Base-by-base conservation (phyloP, 2,329 filamentous ascomycete genomes). In the Bertia moriformis region DNA sequence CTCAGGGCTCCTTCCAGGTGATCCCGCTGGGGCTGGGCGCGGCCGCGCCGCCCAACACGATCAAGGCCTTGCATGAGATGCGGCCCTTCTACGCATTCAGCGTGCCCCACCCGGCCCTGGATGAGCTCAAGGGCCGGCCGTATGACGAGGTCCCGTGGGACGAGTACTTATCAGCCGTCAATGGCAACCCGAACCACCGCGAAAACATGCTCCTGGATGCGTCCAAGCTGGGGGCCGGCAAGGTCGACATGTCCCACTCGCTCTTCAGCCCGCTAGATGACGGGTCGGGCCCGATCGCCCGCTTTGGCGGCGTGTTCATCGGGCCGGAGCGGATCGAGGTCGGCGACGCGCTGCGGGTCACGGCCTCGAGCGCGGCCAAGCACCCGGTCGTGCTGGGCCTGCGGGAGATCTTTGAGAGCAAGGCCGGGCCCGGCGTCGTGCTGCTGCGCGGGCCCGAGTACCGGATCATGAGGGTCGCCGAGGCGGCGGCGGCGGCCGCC, bases 1-100 rank as follows among this genome's bases (percentile, higher is more conserved):
- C 22, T 7, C n/a, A n/a, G n/a, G n/a, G n/a, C n/a, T n/a, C n/a
- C n/a, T 27, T 10, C 22, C 7, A 27, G 22, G 7, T 27, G 7
- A 27, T 27, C 22, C 22, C 22, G 7, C 22, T 27, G 7, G 22
- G 7, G 19, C 2, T 20, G 39, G 17, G 19, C 33, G 30, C 19
- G 44, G 4, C 37, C 37, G 4, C 19, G 3, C 19, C 17, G 15
- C 18, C 29, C 27, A 29, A 13, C 17, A 14, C 22, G 5, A 18
- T 33, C 20, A 42, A 40, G 30, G 38, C 41, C 29, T 36, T 38
- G 39, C 14, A 43, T 45, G 62, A 67, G 14, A 57, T 69, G 46
- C 60, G 67, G 2, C 67, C 67, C 1, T 71, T 69, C 44, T 56
- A 68, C 29, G 65, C 67, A 10, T 71, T 68, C 41, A 68, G 62